Conservation (phyloP, 108 stramenopile species). For the Parietichytrium sp. region DNA sequence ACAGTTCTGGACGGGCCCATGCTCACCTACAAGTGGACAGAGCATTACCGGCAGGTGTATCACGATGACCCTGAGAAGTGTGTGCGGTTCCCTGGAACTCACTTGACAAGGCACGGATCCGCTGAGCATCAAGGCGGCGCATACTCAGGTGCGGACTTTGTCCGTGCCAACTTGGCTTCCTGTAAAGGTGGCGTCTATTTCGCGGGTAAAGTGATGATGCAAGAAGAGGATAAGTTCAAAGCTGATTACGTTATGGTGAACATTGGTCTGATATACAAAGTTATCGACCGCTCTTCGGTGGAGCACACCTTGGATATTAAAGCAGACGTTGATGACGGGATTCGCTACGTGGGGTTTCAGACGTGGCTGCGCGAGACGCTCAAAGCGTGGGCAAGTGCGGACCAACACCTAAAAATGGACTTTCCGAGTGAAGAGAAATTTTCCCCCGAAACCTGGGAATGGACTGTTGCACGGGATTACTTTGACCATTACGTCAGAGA, state of each 20-base stretch:
- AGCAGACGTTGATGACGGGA: too few species aligned
- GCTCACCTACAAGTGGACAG: conserved; percentile 75
- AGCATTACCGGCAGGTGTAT: conserved; percentile 62
- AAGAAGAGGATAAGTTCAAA: conserved; percentile 49
- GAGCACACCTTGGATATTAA: too few species aligned
- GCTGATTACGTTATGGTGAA: conserved; percentile 64
- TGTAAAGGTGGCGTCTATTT: conserved; percentile 59
- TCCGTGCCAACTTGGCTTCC: conserved; percentile 56
- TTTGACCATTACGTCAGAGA: conserved; percentile 59
- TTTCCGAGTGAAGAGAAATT: conserved; percentile 47
- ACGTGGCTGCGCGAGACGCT: conserved; percentile 36
- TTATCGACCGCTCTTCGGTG: conserved; percentile 4
- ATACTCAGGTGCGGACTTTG: conserved; percentile 65
- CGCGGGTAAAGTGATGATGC: conserved; percentile 63
- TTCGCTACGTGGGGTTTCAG: too few species aligned
- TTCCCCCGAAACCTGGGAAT: conserved; percentile 61
- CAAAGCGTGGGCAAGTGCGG: conserved; percentile 30
- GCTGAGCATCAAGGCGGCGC: too few species aligned
- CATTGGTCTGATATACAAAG: conserved; percentile 57
- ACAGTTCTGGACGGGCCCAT: conserved; percentile 65
- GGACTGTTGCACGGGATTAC: conserved; percentile 58
- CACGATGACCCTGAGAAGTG: conserved; percentile 47
- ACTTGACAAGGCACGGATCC: too few species aligned
- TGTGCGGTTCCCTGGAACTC: conserved; percentile 56
- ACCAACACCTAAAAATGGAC: conserved; percentile 10